A percentile compares a stretch with the other conserved stretches of the same genome.
phyloP scores from a whole-genome alignment of 306 rosid genomes.

The apple (Malus domestica) region DNA sequence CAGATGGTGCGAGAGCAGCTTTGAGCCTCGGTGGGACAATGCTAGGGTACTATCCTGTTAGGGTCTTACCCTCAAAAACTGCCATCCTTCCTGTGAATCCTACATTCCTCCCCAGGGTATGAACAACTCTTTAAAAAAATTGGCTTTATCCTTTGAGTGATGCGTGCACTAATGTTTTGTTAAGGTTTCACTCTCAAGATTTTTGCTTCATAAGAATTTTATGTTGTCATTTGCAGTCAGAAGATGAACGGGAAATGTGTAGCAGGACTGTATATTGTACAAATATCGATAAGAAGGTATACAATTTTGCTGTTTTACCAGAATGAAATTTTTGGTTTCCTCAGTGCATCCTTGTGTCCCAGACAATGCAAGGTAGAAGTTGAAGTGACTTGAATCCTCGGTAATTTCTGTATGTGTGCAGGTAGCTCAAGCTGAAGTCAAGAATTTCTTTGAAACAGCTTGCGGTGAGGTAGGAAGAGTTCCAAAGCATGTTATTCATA shows the following conservation, averaged over 20 bases:
- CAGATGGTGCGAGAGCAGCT: slow-evolving; percentile 93
- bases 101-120: slow-evolving; percentile 91
- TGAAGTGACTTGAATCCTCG: slow-evolving; percentile 3
- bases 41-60: slow-evolving; percentile 88
- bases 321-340: not conserved
- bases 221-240: slow-evolving; percentile 52
- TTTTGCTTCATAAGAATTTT: slow-evolving; percentile 7
- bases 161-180: not conserved
- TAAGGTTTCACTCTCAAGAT: not conserved
- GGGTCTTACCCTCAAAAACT: slow-evolving; percentile 95
- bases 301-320: not conserved
- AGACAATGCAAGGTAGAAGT: slow-evolving; percentile 1
- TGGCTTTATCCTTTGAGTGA: not conserved
- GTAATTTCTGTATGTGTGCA: slow-evolving; percentile 24
- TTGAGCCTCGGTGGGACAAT: slow-evolving; percentile 83
- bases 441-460: slow-evolving; percentile 78
- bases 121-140: slow-evolving; percentile 11
- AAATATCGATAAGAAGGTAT: slow-evolving; percentile 92
- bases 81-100: slow-evolving; percentile 99
- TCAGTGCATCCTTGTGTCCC: not conserved
- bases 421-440: slow-evolving; percentile 94
- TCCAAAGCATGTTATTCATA: not conserved
- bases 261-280: slow-evolving; percentile 91
- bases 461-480: slow-evolving; percentile 75
- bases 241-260: slow-evolving; percentile 98